Percentiles rank a stretch among this genome's conserved stretches.
phyloP scores from a whole-genome alignment of 2,329 filamentous ascomycete genomes.

The Aureobasidium mangrovei region DNA sequence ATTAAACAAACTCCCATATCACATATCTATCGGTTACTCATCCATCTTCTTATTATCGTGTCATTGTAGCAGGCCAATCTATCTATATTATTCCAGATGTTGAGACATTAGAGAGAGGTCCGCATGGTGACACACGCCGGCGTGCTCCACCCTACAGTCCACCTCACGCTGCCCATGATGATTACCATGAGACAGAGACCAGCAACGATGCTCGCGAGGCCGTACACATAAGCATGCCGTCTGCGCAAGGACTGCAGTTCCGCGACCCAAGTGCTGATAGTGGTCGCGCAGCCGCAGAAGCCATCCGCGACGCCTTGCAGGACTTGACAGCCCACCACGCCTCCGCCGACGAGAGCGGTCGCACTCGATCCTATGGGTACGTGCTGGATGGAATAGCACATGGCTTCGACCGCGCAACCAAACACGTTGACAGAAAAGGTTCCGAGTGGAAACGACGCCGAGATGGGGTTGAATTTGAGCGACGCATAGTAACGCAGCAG shows the following conservation, averaged over 20 bases:
- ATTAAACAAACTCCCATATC: too few relatives aligned
- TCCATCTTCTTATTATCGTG: too few relatives aligned
- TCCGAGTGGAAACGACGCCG: constrained; percentile 67
- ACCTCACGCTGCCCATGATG: constrained; percentile 67
- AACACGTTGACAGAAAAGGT: constrained; percentile 76
- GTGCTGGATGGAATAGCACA: constrained; percentile 73
- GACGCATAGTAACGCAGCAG: constrained; percentile 66
- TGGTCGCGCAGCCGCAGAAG: constrained; percentile 41
- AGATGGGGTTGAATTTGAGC: constrained; percentile 57
- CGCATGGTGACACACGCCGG: constrained; percentile 28
- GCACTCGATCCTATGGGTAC: constrained; percentile 30
- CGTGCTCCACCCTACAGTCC: constrained; percentile 45
- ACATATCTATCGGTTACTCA: too few relatives aligned
- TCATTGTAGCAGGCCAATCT: too few relatives aligned
- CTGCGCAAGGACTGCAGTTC: constrained; percentile 34
- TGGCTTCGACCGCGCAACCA: constrained; percentile 65
- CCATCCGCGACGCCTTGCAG: constrained; percentile 41
- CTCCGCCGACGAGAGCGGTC: constrained; percentile 32
- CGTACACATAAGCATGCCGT: constrained; percentile 61
- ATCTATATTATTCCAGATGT: too few relatives aligned
- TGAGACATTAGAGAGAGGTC: constrained; percentile 5
- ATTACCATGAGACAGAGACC: constrained; percentile 54
- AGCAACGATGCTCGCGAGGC: constrained; percentile 48
- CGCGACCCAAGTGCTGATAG: constrained; percentile 40
- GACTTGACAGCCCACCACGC: constrained; percentile 35